phyloP scores from a whole-genome alignment of 2,329 filamentous ascomycete genomes.

The Sclerotinia minor region DNA sequence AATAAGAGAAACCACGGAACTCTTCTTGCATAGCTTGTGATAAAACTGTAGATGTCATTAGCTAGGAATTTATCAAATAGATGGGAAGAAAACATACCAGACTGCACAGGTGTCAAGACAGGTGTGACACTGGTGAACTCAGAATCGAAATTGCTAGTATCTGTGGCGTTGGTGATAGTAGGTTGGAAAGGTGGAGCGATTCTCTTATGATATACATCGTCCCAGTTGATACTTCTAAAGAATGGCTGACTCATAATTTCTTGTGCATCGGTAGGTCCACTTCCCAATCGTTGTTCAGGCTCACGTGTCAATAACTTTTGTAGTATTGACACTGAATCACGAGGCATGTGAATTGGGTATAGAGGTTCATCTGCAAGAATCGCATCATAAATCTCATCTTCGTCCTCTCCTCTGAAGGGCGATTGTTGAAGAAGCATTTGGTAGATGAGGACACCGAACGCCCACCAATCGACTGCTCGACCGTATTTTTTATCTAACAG shows the following conservation, averaged over 20 bases:
- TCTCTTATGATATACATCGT: conserved; percentile 96
- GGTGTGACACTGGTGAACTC: conserved; percentile 99
- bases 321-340: conserved; percentile 94
- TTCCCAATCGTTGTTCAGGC: conserved; percentile 87
- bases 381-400: conserved; percentile 98
- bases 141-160: conserved; percentile 99
- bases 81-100: conserved; percentile 65
- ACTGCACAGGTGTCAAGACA: conserved; percentile 94
- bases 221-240: conserved; percentile 97
- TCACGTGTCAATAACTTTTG: conserved; percentile 96
- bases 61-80: not conserved
- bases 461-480: conserved; percentile 98
- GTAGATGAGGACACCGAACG: conserved; percentile 97
- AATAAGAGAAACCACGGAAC: conserved; percentile 96
- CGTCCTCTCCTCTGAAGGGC: conserved; percentile 96
- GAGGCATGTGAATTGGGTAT: conserved; percentile 98
- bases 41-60: conserved; percentile 61
- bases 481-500: conserved; percentile 98
- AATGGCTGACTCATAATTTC: conserved; percentile 99
- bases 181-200: conserved; percentile 87
- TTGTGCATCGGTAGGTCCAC: conserved; percentile 93
- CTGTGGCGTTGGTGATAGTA: conserved; percentile 84
- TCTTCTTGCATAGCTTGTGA: conserved; percentile 99
- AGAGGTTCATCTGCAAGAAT: conserved; percentile 96
- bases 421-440: conserved; percentile 99